These are phyloP conservation scores for Phytopythium aichiense DNA, from an alignment of 352 stramenopile genomes.

Conservation along the genomic window DNA sequence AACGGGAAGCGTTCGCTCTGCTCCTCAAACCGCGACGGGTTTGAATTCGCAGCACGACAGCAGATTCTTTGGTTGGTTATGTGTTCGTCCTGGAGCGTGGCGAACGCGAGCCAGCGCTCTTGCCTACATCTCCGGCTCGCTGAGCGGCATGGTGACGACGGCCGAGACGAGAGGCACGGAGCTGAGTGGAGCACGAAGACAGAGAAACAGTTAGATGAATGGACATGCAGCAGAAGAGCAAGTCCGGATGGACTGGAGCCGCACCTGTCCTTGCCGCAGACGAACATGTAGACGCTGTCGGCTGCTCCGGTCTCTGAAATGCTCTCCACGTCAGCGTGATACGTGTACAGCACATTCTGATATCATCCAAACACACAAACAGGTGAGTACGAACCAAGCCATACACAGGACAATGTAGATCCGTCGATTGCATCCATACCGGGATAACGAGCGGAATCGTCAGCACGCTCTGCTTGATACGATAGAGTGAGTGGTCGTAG, in stretches of 20 bases:
- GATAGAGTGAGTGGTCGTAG: constrained; percentile 76
- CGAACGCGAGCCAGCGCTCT: background rate
- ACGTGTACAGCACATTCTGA: constrained; percentile 73
- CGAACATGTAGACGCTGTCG: constrained; percentile 77
- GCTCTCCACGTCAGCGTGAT: constrained; percentile 63
- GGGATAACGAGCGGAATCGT: constrained; percentile 68
- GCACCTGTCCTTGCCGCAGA: constrained; percentile 81
- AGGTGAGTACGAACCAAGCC: background rate
- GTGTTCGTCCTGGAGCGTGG: background rate
- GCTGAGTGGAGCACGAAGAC: constrained; percentile 15
- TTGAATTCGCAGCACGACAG: background rate
- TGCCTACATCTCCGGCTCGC: constrained; percentile 49
- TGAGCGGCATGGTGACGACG: constrained; percentile 80
- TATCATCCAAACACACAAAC: background rate
- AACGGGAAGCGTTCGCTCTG: background rate
- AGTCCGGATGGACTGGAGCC: background rate
- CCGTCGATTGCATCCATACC: constrained; percentile 21
- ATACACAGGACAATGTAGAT: background rate
- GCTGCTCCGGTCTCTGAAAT: constrained; percentile 63
- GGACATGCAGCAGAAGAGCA: background rate
- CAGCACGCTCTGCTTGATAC: constrained; percentile 59
- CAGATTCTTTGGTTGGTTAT: background rate
- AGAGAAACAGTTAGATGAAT: background rate
- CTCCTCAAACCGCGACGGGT: background rate
- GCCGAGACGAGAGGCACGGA: constrained; percentile 78